These are phyloP conservation scores for Suillus discolor DNA, from an alignment of 768 basidiomycete species.

Conservation along the genomic window DNA sequence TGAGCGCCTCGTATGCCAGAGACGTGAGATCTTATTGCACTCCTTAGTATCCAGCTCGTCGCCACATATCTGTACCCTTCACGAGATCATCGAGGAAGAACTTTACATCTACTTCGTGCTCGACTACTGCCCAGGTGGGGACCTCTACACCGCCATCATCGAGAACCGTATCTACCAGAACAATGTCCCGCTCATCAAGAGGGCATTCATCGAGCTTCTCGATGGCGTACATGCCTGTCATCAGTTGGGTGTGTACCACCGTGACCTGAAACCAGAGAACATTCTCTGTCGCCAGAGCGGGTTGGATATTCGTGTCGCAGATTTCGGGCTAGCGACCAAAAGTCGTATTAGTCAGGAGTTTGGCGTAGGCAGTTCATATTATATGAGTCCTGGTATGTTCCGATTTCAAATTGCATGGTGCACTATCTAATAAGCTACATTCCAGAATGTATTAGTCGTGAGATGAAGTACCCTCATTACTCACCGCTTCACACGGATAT, in stretches of 20 bases:
- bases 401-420: neutral
- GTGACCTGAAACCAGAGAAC: constrained; percentile 88
- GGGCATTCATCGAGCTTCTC: constrained; percentile 75
- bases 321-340: constrained; percentile 74
- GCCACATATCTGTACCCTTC: constrained; percentile 69
- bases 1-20: constrained; percentile 59
- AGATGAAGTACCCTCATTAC: constrained; percentile 33
- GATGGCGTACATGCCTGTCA: constrained; percentile 82
- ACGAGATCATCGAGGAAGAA: constrained; percentile 62
- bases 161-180: constrained; percentile 52
- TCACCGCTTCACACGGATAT: constrained; percentile 47
- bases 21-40: constrained; percentile 69
- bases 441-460: constrained; percentile 57
- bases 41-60: constrained; percentile 50
- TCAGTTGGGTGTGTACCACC: constrained; percentile 70
- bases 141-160: constrained; percentile 75
- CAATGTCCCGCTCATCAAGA: constrained; percentile 63
- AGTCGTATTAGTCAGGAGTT: constrained; percentile 48
- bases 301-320: constrained; percentile 59
- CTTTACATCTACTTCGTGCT: constrained; percentile 68
- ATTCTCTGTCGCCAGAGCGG: constrained; percentile 62
- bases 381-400: constrained; percentile 71
- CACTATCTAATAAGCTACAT: constrained; percentile 6
- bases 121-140: constrained; percentile 59
- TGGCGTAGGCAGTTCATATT: constrained; percentile 61